Percentiles rank a stretch among this genome's conserved stretches.
Conservation (phyloP, 2,329 filamentous ascomycete species). For the Leptographium galeiforme region DNA sequence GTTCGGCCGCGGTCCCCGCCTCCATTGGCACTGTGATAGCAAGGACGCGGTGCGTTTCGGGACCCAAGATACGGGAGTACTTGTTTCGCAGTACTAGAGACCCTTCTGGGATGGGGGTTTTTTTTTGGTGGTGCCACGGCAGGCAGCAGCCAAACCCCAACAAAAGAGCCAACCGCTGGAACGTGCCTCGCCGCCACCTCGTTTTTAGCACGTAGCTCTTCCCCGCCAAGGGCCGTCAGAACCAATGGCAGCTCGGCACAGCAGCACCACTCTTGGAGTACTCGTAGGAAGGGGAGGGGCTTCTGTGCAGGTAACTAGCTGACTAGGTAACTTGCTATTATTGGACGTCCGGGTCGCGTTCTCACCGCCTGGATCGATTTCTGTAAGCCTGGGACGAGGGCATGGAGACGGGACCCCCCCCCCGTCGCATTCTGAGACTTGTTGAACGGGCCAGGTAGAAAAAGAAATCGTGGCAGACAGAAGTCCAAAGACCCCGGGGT, state of each 20-base stretch:
- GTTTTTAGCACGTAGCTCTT: neutral
- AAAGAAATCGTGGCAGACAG: neutral
- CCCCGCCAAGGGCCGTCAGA: neutral
- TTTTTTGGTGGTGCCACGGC: too few relatives aligned
- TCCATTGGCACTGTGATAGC: too few relatives aligned
- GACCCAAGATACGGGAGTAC: too few relatives aligned
- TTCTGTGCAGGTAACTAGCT: neutral
- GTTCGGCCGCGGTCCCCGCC: too few relatives aligned
- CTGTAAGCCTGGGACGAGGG: neutral
- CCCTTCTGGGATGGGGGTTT: too few relatives aligned
- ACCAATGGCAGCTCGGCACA: conserved; percentile 1
- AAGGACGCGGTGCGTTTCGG: too few relatives aligned
- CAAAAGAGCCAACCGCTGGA: neutral
- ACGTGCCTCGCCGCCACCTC: neutral
- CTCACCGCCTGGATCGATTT: conserved; percentile 6
- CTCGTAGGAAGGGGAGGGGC: too few relatives aligned
- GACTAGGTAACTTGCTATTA: too few relatives aligned
- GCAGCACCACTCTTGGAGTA: neutral
- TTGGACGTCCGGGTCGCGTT: neutral
- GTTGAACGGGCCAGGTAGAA: neutral
- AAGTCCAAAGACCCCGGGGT: neutral
- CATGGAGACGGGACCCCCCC: neutral
- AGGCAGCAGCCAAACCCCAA: neutral
- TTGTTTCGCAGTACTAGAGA: too few relatives aligned
- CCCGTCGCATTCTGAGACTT: neutral